Conservation (phyloP, 2,329 filamentous ascomycete species). For the Ascocoryne sarcoides region DNA sequence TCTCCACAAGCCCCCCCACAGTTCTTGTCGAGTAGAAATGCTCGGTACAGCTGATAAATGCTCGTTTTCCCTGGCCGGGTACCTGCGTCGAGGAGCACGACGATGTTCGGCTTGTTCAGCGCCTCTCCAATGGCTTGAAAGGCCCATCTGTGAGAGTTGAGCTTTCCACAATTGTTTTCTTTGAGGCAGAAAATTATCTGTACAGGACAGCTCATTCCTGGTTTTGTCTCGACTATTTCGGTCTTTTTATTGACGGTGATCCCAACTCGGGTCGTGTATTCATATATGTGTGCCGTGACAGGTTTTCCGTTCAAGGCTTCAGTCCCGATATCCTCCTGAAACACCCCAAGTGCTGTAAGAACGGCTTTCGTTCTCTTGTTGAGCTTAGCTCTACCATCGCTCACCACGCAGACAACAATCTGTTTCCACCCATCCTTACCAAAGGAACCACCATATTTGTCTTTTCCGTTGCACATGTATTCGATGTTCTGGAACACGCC, state of each 20-base stretch:
- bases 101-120: slow-evolving; percentile 17
- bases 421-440: slow-evolving; percentile 67
- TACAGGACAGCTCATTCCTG: slow-evolving; percentile 66
- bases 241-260: slow-evolving; percentile 84
- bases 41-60: slow-evolving; percentile 18
- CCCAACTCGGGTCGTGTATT: slow-evolving; percentile 52
- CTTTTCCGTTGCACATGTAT: slow-evolving; percentile 58
- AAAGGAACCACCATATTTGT: slow-evolving; percentile 48
- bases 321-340: slow-evolving; percentile 62
- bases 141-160: slow-evolving; percentile 22
- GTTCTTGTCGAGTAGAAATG: slow-evolving; percentile 16
- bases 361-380: slow-evolving; percentile 56
- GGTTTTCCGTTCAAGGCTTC: slow-evolving; percentile 62
- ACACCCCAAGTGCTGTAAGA: slow-evolving; percentile 55
- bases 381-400: slow-evolving; percentile 61
- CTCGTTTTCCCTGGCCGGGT: slow-evolving; percentile 15
- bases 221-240: slow-evolving; percentile 73
- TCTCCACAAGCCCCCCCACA: slow-evolving; percentile 21
- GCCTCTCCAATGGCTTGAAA: slow-evolving; percentile 19
- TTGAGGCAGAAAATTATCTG: slow-evolving; percentile 22
- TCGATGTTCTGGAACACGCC: slow-evolving; percentile 66
- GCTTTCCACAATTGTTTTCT: slow-evolving; percentile 21
- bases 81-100: slow-evolving; percentile 20
- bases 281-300: slow-evolving; percentile 64
- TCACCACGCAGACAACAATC: slow-evolving; percentile 62